Conservation (phyloP, 106 monocot species). For the Acanthochlamys bracteata region DNA sequence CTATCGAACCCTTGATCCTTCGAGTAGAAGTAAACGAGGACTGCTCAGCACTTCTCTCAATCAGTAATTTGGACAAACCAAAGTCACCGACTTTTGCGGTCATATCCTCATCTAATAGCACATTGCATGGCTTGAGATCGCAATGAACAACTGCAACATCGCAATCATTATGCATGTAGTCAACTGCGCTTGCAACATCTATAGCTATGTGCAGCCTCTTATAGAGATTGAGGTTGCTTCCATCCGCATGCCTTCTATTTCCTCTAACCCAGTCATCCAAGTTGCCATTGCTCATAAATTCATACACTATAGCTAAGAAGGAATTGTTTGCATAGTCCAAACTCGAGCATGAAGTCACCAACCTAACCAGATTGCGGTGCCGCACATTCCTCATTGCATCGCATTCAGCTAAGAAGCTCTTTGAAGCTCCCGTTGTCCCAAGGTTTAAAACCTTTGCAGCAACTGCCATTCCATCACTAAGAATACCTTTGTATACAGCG, state of each 20-base stretch:
- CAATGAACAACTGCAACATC: conserved; percentile 24
- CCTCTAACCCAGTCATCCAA: conserved; percentile 33
- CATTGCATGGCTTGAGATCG: conserved; percentile 37
- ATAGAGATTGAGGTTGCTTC: conserved; percentile 2
- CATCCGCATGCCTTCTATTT: conserved; percentile 5
- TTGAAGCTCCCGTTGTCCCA: conserved; percentile 14
- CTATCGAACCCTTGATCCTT: conserved; percentile 30
- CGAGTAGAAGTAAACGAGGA: conserved; percentile 6
- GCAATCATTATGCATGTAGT: conserved; percentile 34
- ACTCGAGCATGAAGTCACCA: conserved; percentile 25
- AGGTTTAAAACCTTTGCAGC: conserved; percentile 30
- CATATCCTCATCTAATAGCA: conserved; percentile 26
- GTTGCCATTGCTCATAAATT: conserved; percentile 23
- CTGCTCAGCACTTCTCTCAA: background rate
- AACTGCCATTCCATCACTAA: conserved; percentile 13
- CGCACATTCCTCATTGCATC: conserved; percentile 21
- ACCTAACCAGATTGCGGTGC: conserved; percentile 28
- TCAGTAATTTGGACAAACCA: conserved; percentile 23
- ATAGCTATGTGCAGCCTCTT: conserved; percentile 25
- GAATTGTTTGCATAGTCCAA: conserved; percentile 14
- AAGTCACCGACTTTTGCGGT: conserved; percentile 29
- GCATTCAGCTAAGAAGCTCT: conserved; percentile 35
- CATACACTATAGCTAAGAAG: conserved; percentile 25
- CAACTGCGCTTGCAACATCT: conserved; percentile 23
- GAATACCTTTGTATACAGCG: conserved; percentile 16